Percentiles rank a stretch among this genome's conserved stretches.
Evolutionary conservation across 2,329 filamentous ascomycete species (phyloP).

Genomic region (Exophiala oligosperma): DNA sequence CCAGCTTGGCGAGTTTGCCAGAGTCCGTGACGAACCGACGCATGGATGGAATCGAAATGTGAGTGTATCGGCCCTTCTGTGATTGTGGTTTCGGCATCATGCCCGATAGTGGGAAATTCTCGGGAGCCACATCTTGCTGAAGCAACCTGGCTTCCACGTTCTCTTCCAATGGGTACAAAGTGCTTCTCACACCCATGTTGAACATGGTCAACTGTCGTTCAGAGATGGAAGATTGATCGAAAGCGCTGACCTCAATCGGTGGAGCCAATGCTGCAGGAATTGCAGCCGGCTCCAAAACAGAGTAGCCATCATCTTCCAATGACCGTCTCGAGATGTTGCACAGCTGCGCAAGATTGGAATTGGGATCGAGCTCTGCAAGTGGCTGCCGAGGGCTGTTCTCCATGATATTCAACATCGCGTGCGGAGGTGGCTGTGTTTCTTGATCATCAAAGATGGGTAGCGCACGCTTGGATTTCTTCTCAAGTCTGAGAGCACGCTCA

Average conservation of each 20-base stretch:
- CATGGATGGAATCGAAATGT: slow-evolving; percentile 94
- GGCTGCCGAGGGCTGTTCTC: slow-evolving; percentile 66
- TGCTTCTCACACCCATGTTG: slow-evolving; percentile 72
- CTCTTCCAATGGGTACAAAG: slow-evolving; percentile 63
- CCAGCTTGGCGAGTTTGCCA: slow-evolving; percentile 89
- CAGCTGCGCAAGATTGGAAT: slow-evolving; percentile 72
- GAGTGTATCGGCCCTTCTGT: slow-evolving; percentile 80
- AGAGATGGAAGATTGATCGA: slow-evolving; percentile 61
- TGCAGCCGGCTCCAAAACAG: slow-evolving; percentile 77
- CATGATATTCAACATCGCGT: slow-evolving; percentile 79
- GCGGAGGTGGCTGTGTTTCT: slow-evolving; percentile 66
- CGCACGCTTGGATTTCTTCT: slow-evolving; percentile 63
- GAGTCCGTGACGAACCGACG: slow-evolving; percentile 95
- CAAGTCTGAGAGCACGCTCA: slow-evolving; percentile 67
- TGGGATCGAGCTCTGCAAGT: slow-evolving; percentile 66
- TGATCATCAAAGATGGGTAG: slow-evolving; percentile 64
- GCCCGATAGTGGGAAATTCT: slow-evolving; percentile 61
- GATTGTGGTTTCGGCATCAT: slow-evolving; percentile 78
- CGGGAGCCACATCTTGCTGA: slow-evolving; percentile 67
- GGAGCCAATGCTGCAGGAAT: slow-evolving; percentile 79
- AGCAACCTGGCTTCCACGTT: slow-evolving; percentile 72
- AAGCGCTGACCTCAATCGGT: slow-evolving; percentile 77
- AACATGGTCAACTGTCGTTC: slow-evolving; percentile 78
- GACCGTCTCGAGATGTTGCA: slow-evolving; percentile 72
- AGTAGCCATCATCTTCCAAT: slow-evolving; percentile 70